Evolutionary conservation across 2,329 filamentous ascomycete species (phyloP), one percentile per base, ranked within the genome.

Genomic region (Zasmidium angulare): DNA sequence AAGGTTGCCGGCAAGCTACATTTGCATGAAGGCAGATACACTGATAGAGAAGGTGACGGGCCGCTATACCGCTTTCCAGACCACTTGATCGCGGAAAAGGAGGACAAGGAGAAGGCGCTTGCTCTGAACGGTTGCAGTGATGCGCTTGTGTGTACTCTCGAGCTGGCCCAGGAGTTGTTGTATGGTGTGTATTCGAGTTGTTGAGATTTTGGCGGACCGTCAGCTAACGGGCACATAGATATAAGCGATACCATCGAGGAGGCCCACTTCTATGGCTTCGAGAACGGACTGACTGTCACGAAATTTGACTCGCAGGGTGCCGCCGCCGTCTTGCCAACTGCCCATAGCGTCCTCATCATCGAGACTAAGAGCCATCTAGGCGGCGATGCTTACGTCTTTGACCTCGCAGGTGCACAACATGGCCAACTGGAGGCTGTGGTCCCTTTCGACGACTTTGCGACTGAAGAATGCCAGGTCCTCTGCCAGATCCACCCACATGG

Each of bases 121-220:
- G 47, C 58, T 12, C 46, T 29, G 20, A 11, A 10, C 10, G 56
- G 51, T 31, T 63, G 62, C 46, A 51, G 19, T 24, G 62, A 63
- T 47, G 52, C 50, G n/a, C 3, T 40, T 17, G 52, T 40, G 11
- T 46, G 54, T 23, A 19, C 59, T 49, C 19, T 54, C 54, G 50
- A 61, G 49, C 46, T 63, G 12, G 55, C 46, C n/a, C 31, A 57
- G 46, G 59, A 51, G 50, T 20, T 61, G 17, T 36, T 61, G 23
- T 17, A 22, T 29, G 59, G 62, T 58, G 7, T 21, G 47, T n/a
- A n/a, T n/a, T n/a, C n/a, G n/a, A n/a, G n/a, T n/a, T n/a, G n/a
- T n/a, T n/a, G n/a, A n/a, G n/a, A n/a, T n/a, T n/a, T n/a, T n/a
- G n/a, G n/a, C n/a, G n/a, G n/a, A n/a, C 20, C 12, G 12, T 7